A percentile compares a stretch with the other conserved stretches of the same genome.
phyloP scores from a whole-genome alignment of 345 rosid species.

The Boechera stricta region DNA sequence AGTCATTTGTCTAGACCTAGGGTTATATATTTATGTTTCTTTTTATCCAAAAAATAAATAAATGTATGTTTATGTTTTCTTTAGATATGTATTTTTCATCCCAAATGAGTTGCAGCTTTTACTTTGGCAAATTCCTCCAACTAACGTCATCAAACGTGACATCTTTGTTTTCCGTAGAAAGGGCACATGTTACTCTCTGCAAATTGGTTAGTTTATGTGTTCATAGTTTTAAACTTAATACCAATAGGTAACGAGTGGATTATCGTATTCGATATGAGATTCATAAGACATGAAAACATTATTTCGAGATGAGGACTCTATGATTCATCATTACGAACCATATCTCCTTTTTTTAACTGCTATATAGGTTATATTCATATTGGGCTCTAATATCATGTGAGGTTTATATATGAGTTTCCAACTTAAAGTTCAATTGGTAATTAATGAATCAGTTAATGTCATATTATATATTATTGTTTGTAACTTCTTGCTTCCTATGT shows the following conservation, averaged over 20 bases:
- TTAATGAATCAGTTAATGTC: not conserved
- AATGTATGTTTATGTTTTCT: not conserved
- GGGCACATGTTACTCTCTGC: constrained; percentile 6
- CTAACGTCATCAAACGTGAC: constrained; percentile 8
- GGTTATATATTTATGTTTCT: not conserved
- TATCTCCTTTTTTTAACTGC: not conserved
- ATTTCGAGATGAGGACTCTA: not conserved
- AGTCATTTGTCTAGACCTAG: not conserved
- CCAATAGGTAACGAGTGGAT: too few relatives aligned
- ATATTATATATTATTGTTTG: not conserved
- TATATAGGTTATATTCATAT: not conserved
- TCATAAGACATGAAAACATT: not conserved
- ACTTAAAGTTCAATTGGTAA: not conserved
- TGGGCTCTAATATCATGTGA: not conserved
- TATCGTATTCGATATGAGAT: too few relatives aligned
- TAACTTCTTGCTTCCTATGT: not conserved
- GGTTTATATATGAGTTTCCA: not conserved
- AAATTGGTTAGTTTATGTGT: constrained; percentile 11
- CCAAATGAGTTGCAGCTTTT: constrained; percentile 18
- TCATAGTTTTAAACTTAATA: not conserved
- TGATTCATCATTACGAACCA: not conserved
- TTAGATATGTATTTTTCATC: not conserved
- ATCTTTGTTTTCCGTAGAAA: constrained; percentile 21
- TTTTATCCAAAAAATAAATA: not conserved
- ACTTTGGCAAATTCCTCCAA: not conserved